Conservation (phyloP, 345 rosid genomes). For the Nephelium lappaceum region DNA sequence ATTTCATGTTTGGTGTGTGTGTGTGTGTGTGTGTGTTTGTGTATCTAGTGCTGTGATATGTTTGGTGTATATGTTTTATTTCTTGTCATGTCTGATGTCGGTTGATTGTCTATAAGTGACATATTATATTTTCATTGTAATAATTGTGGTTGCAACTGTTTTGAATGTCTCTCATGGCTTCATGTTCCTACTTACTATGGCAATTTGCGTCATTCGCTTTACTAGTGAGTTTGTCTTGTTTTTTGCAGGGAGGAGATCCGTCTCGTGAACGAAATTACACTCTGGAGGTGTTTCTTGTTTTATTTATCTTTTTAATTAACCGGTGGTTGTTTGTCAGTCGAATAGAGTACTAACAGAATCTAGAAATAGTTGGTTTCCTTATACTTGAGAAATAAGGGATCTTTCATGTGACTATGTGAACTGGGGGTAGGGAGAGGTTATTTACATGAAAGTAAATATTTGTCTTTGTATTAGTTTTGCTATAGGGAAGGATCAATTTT, state of each 20-base stretch:
- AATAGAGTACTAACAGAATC: background rate
- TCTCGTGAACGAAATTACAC: constrained; percentile 58
- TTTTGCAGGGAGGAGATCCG: constrained; percentile 77
- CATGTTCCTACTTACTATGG: background rate
- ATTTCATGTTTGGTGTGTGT: too few species aligned
- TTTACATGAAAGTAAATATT: too few species aligned
- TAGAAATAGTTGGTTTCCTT: background rate
- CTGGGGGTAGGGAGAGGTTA: too few species aligned
- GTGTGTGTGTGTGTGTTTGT: too few species aligned
- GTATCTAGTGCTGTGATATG: too few species aligned
- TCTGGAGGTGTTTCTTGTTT: constrained; percentile 53
- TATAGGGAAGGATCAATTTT: too few species aligned
- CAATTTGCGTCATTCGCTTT: background rate
- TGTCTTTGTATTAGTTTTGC: too few species aligned
- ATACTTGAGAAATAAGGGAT: background rate
- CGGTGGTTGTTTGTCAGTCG: background rate
- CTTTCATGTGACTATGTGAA: background rate
- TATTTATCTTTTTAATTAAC: background rate
- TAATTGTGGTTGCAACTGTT: background rate
- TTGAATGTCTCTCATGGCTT: background rate
- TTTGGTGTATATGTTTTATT: too few species aligned
- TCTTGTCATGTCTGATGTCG: too few species aligned
- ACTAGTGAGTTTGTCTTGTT: constrained; percentile 7
- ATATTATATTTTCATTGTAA: background rate
- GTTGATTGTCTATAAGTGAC: too few species aligned